phyloP scores from a whole-genome alignment of 2,329 filamentous ascomycete genomes.

The Aspergillus ochraceoroseus region DNA sequence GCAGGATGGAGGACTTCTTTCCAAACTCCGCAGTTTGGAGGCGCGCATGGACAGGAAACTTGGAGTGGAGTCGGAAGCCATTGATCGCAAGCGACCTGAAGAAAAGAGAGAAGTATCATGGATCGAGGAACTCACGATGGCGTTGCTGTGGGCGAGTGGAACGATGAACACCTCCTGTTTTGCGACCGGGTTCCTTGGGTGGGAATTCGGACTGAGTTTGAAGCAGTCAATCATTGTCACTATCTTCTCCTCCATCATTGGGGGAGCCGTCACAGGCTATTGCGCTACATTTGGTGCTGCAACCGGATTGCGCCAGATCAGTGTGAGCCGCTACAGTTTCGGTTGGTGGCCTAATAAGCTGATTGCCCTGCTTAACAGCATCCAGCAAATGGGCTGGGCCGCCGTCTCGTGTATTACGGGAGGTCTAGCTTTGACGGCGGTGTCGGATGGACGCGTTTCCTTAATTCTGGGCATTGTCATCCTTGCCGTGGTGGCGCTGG shows the following conservation, averaged over 20 bases:
- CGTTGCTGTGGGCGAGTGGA: constrained; percentile 8
- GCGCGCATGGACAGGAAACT: constrained; percentile 6
- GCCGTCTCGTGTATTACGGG: constrained; percentile 8
- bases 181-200: constrained; percentile 8
- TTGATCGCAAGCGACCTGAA: constrained; percentile 4
- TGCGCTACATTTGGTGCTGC: constrained; percentile 6
- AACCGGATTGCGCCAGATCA: constrained; percentile 8
- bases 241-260: constrained; percentile 5
- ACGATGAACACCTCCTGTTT: constrained; percentile 11
- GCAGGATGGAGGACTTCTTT: not conserved
- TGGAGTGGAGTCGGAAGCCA: constrained; percentile 3
- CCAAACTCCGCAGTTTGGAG: not conserved
- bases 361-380: constrained; percentile 4
- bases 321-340: constrained; percentile 8
- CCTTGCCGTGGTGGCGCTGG: constrained; percentile 4
- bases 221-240: constrained; percentile 6
- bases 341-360: constrained; percentile 12
- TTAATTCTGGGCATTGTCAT: constrained; percentile 8
- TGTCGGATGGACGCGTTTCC: constrained; percentile 5
- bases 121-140: constrained; percentile 9
- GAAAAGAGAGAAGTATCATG: not conserved
- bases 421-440: constrained; percentile 5
- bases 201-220: constrained; percentile 8
- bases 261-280: constrained; percentile 1
- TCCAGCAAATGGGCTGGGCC: constrained; percentile 8